A percentile compares a stretch with the other conserved stretches of the same genome.
phyloP scores from a whole-genome alignment of 177 flowering plant species.

The Vitis hybrid region DNA sequence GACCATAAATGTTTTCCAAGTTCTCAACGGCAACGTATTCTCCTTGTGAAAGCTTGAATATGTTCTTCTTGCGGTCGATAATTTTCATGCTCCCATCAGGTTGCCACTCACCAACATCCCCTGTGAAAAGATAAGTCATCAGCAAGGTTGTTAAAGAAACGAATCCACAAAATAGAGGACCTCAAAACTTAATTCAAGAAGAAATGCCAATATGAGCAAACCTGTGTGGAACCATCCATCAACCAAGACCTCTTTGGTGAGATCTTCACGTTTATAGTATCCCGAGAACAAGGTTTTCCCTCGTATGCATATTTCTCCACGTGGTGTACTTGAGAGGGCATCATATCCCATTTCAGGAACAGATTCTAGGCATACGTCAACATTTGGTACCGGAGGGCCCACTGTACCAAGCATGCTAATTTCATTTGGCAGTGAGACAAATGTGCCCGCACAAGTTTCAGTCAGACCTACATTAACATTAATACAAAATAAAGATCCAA shows the following conservation, averaged over 20 bases:
- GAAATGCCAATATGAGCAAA: slow-evolving; percentile 19
- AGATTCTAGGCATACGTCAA: slow-evolving; percentile 88
- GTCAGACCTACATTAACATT: slow-evolving; percentile 68
- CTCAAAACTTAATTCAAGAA: background rate
- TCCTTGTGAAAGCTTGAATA: slow-evolving; percentile 98
- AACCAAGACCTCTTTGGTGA: slow-evolving; percentile 77
- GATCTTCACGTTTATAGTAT: slow-evolving; percentile 90
- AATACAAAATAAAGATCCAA: slow-evolving; percentile 2
- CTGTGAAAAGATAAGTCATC: slow-evolving; percentile 36
- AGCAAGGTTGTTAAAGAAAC: slow-evolving; percentile 2
- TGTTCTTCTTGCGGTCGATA: slow-evolving; percentile 96
- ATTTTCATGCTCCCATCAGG: slow-evolving; percentile 91
- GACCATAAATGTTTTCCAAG: slow-evolving; percentile 82
- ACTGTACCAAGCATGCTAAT: slow-evolving; percentile 87
- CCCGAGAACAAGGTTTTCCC: slow-evolving; percentile 88
- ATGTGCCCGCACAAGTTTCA: slow-evolving; percentile 93
- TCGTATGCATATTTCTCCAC: slow-evolving; percentile 88
- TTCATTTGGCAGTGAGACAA: slow-evolving; percentile 80
- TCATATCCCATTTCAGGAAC: slow-evolving; percentile 98
- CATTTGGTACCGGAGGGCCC: slow-evolving; percentile 92
- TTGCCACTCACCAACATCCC: slow-evolving; percentile 99
- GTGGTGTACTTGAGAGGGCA: slow-evolving; percentile 75
- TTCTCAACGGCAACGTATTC: slow-evolving; percentile 98
- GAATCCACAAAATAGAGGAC: background rate
- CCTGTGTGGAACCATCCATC: slow-evolving; percentile 99